Percentiles rank a stretch among this genome's conserved stretches.
These are phyloP conservation scores for Zostera marina DNA, from an alignment of 116 monocot genomes.

Conservation along the genomic window DNA sequence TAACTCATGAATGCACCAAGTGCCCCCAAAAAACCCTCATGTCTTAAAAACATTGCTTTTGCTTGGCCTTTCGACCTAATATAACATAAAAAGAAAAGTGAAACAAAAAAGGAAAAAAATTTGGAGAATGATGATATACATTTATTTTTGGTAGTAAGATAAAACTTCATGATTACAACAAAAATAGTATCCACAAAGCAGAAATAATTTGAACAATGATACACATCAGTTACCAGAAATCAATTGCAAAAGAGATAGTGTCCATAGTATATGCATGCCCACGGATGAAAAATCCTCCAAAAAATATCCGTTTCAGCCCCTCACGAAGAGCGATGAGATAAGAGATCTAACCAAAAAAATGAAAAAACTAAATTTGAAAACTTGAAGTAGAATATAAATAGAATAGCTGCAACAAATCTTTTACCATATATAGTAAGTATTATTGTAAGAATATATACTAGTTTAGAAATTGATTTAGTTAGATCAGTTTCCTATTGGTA, in stretches of 20 bases:
- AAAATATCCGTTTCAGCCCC: slow-evolving; percentile 66
- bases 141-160: no score
- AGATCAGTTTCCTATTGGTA: no score
- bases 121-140: neutral
- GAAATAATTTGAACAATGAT: neutral
- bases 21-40: slow-evolving; percentile 94
- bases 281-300: slow-evolving; percentile 95
- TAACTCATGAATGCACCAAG: slow-evolving; percentile 99
- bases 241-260: slow-evolving; percentile 92
- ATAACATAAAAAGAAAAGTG: neutral
- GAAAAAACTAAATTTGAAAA: slow-evolving; percentile 5
- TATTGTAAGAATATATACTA: no score
- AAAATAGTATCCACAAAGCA: neutral
- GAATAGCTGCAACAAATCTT: no score
- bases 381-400: neutral
- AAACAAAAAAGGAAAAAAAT: slow-evolving; percentile 1
- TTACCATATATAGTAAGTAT: no score
- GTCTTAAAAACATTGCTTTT: slow-evolving; percentile 95
- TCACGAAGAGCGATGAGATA: slow-evolving; percentile 75
- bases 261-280: slow-evolving; percentile 95
- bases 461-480: no score
- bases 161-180: no score
- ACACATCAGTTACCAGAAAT: slow-evolving; percentile 57
- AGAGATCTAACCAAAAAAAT: slow-evolving; percentile 41
- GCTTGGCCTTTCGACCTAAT: slow-evolving; percentile 90